Percentiles rank a stretch among this genome's conserved stretches.
phyloP scores from a whole-genome alignment of 805 yeast species.

The Komagataella mondaviorum region DNA sequence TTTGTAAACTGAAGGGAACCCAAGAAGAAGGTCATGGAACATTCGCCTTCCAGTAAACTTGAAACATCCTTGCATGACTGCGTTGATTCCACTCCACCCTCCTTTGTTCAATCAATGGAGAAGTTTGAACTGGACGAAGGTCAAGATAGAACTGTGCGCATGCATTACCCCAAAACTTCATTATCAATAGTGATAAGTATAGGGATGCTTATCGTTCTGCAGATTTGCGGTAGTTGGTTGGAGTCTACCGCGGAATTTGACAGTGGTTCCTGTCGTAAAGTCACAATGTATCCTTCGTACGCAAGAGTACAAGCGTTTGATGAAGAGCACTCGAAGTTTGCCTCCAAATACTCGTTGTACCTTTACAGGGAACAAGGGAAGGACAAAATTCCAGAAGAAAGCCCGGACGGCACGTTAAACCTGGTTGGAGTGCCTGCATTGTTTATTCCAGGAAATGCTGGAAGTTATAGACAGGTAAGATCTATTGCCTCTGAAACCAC shows the following conservation, averaged over 20 bases:
- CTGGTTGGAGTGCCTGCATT: slow-evolving; percentile 74
- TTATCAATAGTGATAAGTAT: slow-evolving; percentile 2
- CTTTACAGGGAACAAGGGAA: slow-evolving; percentile 75
- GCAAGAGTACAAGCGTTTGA: slow-evolving; percentile 67
- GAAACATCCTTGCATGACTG: neutral
- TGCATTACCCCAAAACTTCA: neutral
- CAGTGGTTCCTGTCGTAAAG: slow-evolving; percentile 35
- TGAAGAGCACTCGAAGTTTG: slow-evolving; percentile 49
- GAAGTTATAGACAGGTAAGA: slow-evolving; percentile 79
- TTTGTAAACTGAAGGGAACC: neutral
- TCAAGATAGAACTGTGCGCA: neutral
- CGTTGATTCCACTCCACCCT: neutral
- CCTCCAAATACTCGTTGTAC: slow-evolving; percentile 74
- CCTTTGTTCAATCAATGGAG: neutral
- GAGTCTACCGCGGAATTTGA: slow-evolving; percentile 14
- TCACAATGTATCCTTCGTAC: slow-evolving; percentile 77
- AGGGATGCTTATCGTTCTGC: slow-evolving; percentile 12
- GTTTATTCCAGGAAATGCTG: slow-evolving; percentile 97
- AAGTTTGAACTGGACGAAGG: neutral
- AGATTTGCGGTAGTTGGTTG: slow-evolving; percentile 15
- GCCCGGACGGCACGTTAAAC: slow-evolving; percentile 13
- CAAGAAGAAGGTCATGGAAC: neutral
- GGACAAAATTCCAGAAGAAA: slow-evolving; percentile 39
- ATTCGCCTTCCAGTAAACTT: neutral
- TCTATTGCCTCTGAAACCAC: slow-evolving; percentile 84